Conservation (phyloP, 441 rosid genomes). For the Gossypium davidsonii region DNA sequence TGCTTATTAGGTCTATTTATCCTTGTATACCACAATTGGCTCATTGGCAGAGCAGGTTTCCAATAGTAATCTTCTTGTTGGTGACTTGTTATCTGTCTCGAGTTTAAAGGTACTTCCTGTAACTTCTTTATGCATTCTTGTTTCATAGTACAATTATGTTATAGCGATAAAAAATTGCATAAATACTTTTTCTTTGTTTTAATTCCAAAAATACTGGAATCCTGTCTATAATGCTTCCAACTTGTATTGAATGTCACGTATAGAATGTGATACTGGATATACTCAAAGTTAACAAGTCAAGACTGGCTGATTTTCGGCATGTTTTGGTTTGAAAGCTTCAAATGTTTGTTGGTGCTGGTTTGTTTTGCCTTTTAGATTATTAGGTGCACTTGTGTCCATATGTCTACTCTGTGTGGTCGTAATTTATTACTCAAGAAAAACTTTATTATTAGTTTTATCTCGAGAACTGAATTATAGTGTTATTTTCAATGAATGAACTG, state of each 20-base stretch:
- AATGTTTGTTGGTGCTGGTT: neutral
- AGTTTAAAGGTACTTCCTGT: conserved; percentile 61
- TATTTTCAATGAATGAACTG: too few species aligned
- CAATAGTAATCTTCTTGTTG: conserved; percentile 28
- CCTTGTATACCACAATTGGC: conserved; percentile 65
- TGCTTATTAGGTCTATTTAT: conserved; percentile 68
- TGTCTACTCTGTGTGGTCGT: neutral
- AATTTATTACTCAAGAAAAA: too few species aligned
- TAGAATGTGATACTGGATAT: too few species aligned
- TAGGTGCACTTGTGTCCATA: neutral
- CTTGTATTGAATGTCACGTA: too few species aligned
- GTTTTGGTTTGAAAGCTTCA: too few species aligned
- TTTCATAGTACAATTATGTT: neutral
- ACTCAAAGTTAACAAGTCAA: too few species aligned
- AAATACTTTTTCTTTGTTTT: neutral
- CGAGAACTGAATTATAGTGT: too few species aligned
- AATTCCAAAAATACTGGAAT: too few species aligned
- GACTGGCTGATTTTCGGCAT: too few species aligned
- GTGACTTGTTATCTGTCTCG: conserved; percentile 64
- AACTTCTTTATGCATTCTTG: neutral
- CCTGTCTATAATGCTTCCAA: too few species aligned
- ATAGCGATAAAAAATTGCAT: neutral
- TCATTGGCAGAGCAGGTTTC: conserved; percentile 63
- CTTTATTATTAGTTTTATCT: too few species aligned
- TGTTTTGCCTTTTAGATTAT: neutral